Evolutionary conservation across 305 asterid species (phyloP).

Genomic region (Striga hermonthica): DNA sequence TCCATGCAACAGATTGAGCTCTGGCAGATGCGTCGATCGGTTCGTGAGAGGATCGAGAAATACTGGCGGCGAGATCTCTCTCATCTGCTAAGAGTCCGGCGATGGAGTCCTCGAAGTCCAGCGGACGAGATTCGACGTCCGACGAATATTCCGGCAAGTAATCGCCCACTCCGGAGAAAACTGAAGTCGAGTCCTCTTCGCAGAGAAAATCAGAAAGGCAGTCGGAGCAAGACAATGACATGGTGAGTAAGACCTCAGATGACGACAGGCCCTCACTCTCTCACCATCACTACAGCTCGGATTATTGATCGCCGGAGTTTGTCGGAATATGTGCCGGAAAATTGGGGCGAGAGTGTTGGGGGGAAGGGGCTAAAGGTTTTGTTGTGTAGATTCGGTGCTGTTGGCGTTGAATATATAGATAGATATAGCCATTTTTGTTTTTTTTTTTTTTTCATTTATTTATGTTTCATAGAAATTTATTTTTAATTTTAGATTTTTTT

Average conservation of each 20-base stretch:
- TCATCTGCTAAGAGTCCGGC: conserved; percentile 74
- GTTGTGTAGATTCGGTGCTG: conserved; percentile 38
- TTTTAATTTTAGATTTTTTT: background rate
- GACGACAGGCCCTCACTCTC: conserved; percentile 41
- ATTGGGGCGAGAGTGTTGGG: conserved; percentile 34
- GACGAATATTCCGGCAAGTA: conserved; percentile 64
- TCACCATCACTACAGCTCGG: conserved; percentile 33
- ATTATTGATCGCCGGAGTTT: conserved; percentile 40
- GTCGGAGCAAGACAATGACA: conserved; percentile 76
- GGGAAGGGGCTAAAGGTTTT: conserved; percentile 38
- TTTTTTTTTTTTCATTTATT: conserved; percentile 27
- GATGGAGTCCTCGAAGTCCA: conserved; percentile 63
- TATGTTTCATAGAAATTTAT: background rate
- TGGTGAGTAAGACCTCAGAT: conserved; percentile 33
- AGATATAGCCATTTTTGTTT: conserved; percentile 26
- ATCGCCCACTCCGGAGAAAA: conserved; percentile 48
- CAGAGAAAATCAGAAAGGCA: conserved; percentile 85
- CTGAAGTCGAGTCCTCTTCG: conserved; percentile 55
- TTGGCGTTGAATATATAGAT: conserved; percentile 43
- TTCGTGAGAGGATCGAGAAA: conserved; percentile 33
- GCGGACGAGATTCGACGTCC: conserved; percentile 41
- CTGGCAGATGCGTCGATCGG: conserved; percentile 59
- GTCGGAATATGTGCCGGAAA: conserved; percentile 59
- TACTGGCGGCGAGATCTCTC: conserved; percentile 47
- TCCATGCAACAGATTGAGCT: conserved; percentile 77